Evolutionary conservation across 2,329 filamentous ascomycete genomes (phyloP), one percentile per base, ranked within the genome.

Genomic region (Colletotrichum sp.): DNA sequence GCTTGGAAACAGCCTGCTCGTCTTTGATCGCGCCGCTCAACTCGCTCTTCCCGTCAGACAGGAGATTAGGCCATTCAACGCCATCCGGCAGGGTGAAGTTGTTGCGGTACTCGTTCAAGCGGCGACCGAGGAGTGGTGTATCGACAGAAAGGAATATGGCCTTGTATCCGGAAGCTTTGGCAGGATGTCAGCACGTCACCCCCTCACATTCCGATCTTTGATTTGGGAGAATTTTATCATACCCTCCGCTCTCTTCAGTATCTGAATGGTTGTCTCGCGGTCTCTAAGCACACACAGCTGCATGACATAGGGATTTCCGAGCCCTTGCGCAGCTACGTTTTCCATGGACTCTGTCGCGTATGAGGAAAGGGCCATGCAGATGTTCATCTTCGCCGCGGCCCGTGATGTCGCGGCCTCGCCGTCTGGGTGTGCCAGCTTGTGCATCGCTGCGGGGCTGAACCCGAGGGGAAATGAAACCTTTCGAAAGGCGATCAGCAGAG

Each of bases 81-180:
- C 60, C 68, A 9, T 71, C 68, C 1, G 68, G 68, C 21, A 71
- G 30, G 13, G 79, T 78, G 79, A 91, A 91, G 55, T 87, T 84
- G 76, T 90, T 90, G 5, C 89, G 85, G 77, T 87, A 87, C 78
- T 92, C 89, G 60, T 90, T 89, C 36, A 90, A 83, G 1, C 90
- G 84, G 26, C 87, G 85, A 0, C 90, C 90, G 0, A 91, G 83
- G 1, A 90, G 85, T 0, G 90, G 90, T 0, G 86, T 85, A 77
- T 92, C 90, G 3, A 90, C 89, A 0, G 90, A 89, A 3, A 92
- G 79, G 43, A 92, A 86, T 5, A 92, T 80, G 0, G 89, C 90
- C 74, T 88, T 88, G 80, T 88, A 91, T 52, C 68, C 24, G 30
- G 66, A 48, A 21, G 66, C 61, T 66, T 6, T 34, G 3, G 4